Conservation (phyloP, 768 basidiomycete genomes). For the Chalciporus piperatus region DNA sequence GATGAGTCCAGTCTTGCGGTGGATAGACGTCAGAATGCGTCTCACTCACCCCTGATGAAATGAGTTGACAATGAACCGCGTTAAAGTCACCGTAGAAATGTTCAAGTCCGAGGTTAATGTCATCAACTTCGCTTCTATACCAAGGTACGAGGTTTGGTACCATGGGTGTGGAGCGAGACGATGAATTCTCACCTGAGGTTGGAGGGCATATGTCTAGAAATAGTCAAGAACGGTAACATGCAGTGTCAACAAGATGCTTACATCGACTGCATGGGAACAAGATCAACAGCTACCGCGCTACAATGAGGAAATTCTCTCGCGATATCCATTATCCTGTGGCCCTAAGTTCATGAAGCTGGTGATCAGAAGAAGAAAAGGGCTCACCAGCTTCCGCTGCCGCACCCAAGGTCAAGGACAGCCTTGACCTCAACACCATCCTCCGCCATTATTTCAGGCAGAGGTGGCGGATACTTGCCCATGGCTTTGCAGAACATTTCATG, state of each 20-base stretch:
- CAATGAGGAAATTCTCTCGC: slow-evolving; percentile 71
- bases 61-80: slow-evolving; percentile 68
- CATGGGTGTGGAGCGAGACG: background rate
- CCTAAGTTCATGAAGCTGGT: slow-evolving; percentile 5
- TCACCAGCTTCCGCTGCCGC: slow-evolving; percentile 77
- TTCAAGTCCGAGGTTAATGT: slow-evolving; percentile 80
- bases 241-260: slow-evolving; percentile 35
- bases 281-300: slow-evolving; percentile 69
- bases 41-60: slow-evolving; percentile 67
- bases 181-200: slow-evolving; percentile 59
- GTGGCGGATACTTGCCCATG: slow-evolving; percentile 66
- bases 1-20: slow-evolving; percentile 14
- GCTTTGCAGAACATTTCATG: slow-evolving; percentile 60
- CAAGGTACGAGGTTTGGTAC: slow-evolving; percentile 4
- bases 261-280: slow-evolving; percentile 76
- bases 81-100: slow-evolving; percentile 80
- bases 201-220: slow-evolving; percentile 56
- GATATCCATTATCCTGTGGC: slow-evolving; percentile 67
- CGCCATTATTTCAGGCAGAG: slow-evolving; percentile 55
- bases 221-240: slow-evolving; percentile 17
- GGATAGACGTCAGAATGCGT: slow-evolving; percentile 6
- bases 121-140: slow-evolving; percentile 75
- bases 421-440: slow-evolving; percentile 60
- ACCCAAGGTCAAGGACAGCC: slow-evolving; percentile 70
- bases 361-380: slow-evolving; percentile 9